Conservation (phyloP, 2,329 filamentous ascomycete genomes). For the Truncatella angustata region DNA sequence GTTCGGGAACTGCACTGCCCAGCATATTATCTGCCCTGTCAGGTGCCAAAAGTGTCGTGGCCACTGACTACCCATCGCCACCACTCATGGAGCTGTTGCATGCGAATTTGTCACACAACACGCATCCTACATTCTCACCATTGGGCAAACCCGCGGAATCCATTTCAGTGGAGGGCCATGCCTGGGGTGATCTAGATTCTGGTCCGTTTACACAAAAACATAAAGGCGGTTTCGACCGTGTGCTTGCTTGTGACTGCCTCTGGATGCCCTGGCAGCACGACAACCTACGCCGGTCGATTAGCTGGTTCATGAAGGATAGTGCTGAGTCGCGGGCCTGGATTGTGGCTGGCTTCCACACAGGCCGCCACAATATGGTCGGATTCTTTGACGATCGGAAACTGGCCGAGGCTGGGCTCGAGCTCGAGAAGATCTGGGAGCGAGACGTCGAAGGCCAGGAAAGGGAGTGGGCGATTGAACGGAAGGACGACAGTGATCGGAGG, state of each 20-base stretch:
- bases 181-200: slow-evolving; percentile 57
- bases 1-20: slow-evolving; percentile 61
- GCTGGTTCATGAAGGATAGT: slow-evolving; percentile 52
- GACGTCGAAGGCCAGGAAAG: slow-evolving; percentile 64
- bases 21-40: slow-evolving; percentile 48
- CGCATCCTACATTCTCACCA: slow-evolving; percentile 34
- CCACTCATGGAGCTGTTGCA: slow-evolving; percentile 58
- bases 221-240: slow-evolving; percentile 51
- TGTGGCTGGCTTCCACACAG: slow-evolving; percentile 73
- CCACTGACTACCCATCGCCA: slow-evolving; percentile 67
- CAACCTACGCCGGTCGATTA: slow-evolving; percentile 62
- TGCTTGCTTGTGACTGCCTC: slow-evolving; percentile 70
- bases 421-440: slow-evolving; percentile 67
- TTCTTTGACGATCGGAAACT: slow-evolving; percentile 59
- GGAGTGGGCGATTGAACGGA: slow-evolving; percentile 60
- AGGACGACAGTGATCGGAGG: slow-evolving; percentile 63
- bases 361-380: slow-evolving; percentile 59
- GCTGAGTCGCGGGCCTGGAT: slow-evolving; percentile 55
- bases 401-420: slow-evolving; percentile 48
- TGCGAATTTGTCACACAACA: slow-evolving; percentile 55
- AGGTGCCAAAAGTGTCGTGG: slow-evolving; percentile 49
- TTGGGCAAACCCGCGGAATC: slow-evolving; percentile 14
- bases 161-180: slow-evolving; percentile 56
- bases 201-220: slow-evolving; percentile 24
- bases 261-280: slow-evolving; percentile 74